A percentile compares a stretch with the other conserved stretches of the same genome.
Evolutionary conservation across 2,329 filamentous ascomycete genomes (phyloP).

Genomic region (Ophiostoma ips): DNA sequence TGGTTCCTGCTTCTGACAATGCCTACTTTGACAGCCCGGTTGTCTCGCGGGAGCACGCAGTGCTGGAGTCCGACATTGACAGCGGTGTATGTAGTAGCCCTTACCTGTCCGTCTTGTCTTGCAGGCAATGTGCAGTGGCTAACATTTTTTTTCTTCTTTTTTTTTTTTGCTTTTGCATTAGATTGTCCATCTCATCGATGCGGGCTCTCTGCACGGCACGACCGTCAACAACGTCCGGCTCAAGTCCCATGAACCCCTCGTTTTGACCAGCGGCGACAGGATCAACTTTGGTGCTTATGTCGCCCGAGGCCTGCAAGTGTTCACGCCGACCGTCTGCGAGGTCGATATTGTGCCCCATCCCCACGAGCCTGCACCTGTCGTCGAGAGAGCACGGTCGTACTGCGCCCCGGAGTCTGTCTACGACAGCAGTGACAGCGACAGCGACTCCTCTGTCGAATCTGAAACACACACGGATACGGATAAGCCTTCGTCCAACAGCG

Average conservation of each 20-base stretch:
- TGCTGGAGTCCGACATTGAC: constrained; percentile 30
- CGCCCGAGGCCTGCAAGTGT: constrained; percentile 21
- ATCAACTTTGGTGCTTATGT: constrained; percentile 28
- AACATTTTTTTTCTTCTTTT: too few species aligned
- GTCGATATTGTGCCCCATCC: constrained; percentile 13
- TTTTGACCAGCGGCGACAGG: constrained; percentile 22
- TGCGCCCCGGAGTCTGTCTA: constrained; percentile 16
- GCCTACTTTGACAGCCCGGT: constrained; percentile 58
- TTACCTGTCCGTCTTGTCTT: too few species aligned
- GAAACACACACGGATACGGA: neutral
- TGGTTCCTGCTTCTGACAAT: constrained; percentile 31
- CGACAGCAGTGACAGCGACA: constrained; percentile 7
- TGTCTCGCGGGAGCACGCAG: constrained; percentile 56
- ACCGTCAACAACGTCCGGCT: constrained; percentile 26
- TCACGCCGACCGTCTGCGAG: constrained; percentile 17
- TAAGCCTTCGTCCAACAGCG: neutral
- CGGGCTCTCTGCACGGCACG: constrained; percentile 39
- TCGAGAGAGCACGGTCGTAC: constrained; percentile 13
- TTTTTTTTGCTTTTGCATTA: constrained; percentile 17
- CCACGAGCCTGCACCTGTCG: neutral
- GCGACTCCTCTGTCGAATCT: neutral
- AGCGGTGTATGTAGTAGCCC: constrained; percentile 27
- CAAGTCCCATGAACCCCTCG: constrained; percentile 4
- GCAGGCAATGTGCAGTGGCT: too few species aligned
- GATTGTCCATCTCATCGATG: constrained; percentile 32